Base-by-base conservation (phyloP, 306 rosid genomes). In the Echinosophora koreensis region DNA sequence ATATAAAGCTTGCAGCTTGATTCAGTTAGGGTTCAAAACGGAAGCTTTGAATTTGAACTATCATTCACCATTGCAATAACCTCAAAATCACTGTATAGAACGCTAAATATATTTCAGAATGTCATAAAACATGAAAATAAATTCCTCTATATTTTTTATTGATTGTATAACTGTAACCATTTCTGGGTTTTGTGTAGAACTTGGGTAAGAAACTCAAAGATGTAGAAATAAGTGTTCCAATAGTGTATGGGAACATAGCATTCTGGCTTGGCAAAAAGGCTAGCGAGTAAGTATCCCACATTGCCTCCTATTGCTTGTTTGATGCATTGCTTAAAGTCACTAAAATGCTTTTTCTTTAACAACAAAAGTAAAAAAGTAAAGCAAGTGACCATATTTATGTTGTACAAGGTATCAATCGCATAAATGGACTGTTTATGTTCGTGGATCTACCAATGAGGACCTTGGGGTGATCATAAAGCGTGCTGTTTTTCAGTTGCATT, bases 221-320 rank as follows among this genome's bases (percentile, higher is more conserved):
- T 80, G 84, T 87, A 18, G 96, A 90, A 84, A 84, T 88, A 79
- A 88, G 89, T 69, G 71, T 88, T 81, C 97, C 97, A 69, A 92
- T 90, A 73, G 96, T 87, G 74, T 92, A 87, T 73, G 97, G 96
- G 46, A 92, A 90, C 85, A 75, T 84, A 49, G 86, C 97, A 82
- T 90, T 92, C 87, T 90, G 96, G 96, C 97, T 92, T 71, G 93
- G 97, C 65, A 90, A 90, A 81, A 92, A 92, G 86, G 97, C 97
- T 56, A 90, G 87, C 78, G 93, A 92, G 95, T 92, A 85, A 87
- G 94, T 89, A 63, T 74, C 69, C 51, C 73, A 51, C 71, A 76
- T 76, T 73, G 74, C 76, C 65, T 16, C 51, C 64, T 66, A 54
- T 70, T 72, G 35, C 41, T 61, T 60, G 60, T 72, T 62, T 73